Base-by-base conservation (phyloP, 2,329 filamentous ascomycete genomes). In the Talaromyces sp. region DNA sequence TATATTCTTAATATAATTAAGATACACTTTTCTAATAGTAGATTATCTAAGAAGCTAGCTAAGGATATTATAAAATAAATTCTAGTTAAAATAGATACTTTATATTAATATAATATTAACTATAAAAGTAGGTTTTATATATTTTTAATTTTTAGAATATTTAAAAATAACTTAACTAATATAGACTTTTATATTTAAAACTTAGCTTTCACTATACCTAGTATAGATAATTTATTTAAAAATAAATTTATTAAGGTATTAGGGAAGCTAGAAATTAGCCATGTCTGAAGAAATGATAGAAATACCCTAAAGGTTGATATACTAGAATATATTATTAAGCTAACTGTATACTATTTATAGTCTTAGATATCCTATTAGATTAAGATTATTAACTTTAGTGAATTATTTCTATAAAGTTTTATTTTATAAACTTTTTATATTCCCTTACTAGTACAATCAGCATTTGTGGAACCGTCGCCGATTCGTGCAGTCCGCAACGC, bases 51-150 rank as follows among this genome's bases (percentile, higher is more conserved):
- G n/a, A n/a, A n/a, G 62, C 74, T 80, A 63, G 78, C 78, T 13
- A 80, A 77, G 67, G 60, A 32, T 19, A 77, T 79, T 67, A 70
- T 77, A 11, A 75, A 75, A 60, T 77, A 80, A 66, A 68, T 70
- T 58, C 63, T 80, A 32, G 62, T 71, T 39, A 74, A 73, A 44
- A 68, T 80, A 49, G 67, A 69, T 52, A 67, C 70, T 64, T 67
- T 81, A n/a, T 77, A 80, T 57, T 62, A 72, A 44, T 69, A 73
- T 36, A 70, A 71, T 22, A 72, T 80, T 63, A 71, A 71, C 42
- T 76, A 81, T 68, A 75, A 78, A 64, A 77, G 71, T 72, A 65
- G 4, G 53, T 65, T 17, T 57, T 36, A 32, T 19, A 57, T 52
- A 55, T 53, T 33, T 27, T 54, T 52, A 25, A 17, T 28, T 25